Evolutionary conservation across 139 green algal species (phyloP), one percentile per base, ranked within the genome.

Genomic region (Picochlorum costavermella): DNA sequence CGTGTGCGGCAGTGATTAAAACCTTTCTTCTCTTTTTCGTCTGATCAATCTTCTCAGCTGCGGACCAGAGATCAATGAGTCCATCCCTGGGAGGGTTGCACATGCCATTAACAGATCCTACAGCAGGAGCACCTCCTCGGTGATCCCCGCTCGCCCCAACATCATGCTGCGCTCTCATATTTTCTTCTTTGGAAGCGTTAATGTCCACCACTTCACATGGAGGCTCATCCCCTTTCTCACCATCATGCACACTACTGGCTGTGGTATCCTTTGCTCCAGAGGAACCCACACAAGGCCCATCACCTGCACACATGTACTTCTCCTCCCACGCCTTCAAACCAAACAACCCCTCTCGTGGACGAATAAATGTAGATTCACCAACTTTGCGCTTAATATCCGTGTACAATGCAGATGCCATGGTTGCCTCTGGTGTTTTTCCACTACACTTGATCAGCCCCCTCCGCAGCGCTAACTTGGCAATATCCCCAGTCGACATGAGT

Each of bases 331-430:
- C 85, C 0, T 81, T 66, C 48, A 94, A 79, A 16, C 86, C 86
- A 76, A 94, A 94, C 25, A 90, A 58, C n/a, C 86, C 86, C 56
- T 92, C 86, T 37, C 84, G 82, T 8, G 86, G 86, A 26, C 83
- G 73, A 58, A 88, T 81, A 65, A 90, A 90, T n/a, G 83, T 64
- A 17, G 79, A 87, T 28, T 75, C 69, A 0, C 69, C 72, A 26
- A 79, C 79, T 68, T 85, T 88, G 5, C 81, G 72, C 75, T 92
- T 92, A 20, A 94, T 80, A 62, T 94, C 87, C 0, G 87, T 92
- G 71, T 92, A 94, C 37, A 94, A 62, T 3, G 85, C 85, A 5
- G 76, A 87, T 0, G 87, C 87, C 87, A 94, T 94, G 36, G 87
- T 94, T 6, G 87, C 86, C 60, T 92, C 87, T 1, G 87, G 87